Percentiles rank a stretch among this genome's conserved stretches.
These are phyloP conservation scores for Cubamyces sp. DNA, from an alignment of 768 basidiomycete species.

Conservation along the genomic window DNA sequence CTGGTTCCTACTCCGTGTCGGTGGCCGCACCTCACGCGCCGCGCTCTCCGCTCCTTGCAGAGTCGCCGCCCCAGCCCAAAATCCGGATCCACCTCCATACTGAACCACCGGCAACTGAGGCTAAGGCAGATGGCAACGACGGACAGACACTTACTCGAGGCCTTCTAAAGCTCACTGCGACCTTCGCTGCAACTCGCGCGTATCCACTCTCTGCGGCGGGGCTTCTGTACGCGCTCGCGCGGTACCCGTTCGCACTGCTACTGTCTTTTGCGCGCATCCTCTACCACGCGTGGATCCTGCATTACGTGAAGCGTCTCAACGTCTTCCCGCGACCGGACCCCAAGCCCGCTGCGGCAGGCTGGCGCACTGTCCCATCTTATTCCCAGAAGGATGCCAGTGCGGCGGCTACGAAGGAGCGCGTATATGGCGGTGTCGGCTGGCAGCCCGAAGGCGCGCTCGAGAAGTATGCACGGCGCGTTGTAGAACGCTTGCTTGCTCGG, in stretches of 20 bases:
- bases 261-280: conserved; percentile 63
- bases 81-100: conserved; percentile 44
- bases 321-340: conserved; percentile 67
- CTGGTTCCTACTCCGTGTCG: conserved; percentile 65
- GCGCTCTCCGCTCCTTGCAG: conserved; percentile 20
- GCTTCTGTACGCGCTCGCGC: conserved; percentile 44
- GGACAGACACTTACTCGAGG: conserved; percentile 28
- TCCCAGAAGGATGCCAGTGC: not conserved
- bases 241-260: conserved; percentile 56
- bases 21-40: conserved; percentile 50
- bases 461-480: conserved; percentile 31
- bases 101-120: not conserved
- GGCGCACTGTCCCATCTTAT: not conserved
- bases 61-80: conserved; percentile 35
- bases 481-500: conserved; percentile 40
- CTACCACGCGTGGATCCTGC: conserved; percentile 61
- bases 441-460: conserved; percentile 39
- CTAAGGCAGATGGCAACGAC: conserved; percentile 34
- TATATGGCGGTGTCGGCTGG: conserved; percentile 40
- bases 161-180: conserved; percentile 56
- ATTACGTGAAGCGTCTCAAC: conserved; percentile 59
- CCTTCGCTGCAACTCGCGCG: conserved; percentile 41
- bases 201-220: conserved; percentile 45
- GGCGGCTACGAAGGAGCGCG: conserved; percentile 28
- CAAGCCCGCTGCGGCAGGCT: conserved; percentile 32